Base-by-base conservation (phyloP, 805 yeast genomes). In the Ogataea zsoltii region DNA sequence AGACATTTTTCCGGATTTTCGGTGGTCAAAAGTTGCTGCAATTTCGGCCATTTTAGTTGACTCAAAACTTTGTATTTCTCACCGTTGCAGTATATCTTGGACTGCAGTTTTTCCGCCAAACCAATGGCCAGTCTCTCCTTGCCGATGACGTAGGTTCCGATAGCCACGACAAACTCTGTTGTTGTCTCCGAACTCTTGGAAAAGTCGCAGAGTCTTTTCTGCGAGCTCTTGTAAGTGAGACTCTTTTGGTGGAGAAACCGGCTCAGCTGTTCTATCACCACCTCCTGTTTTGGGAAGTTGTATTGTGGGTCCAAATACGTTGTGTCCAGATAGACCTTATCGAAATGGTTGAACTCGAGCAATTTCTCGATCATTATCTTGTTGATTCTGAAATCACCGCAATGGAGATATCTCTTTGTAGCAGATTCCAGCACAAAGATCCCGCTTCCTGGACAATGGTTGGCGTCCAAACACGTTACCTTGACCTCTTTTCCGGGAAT, bases 381-480 rank as follows among this genome's bases (percentile, higher is more conserved):
- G 51, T 77, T 76, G 10, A 90, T 89, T 46, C 99, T 70, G 58
- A 92, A 94, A 66, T 94, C 99, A 2, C 99, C 99, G 42, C 97
- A 90, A 63, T 94, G 99, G 26, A 94, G 66, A 3, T 75, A 71
- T 33, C 65, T 66, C 14, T 63, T 60, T 0, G 63, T 37, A 0
- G 68, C 62, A 3, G 75, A 65, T 55, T 83, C 84, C 56, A 88
- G 85, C 11, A 90, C 65, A 48, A 91, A 86, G 0, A 94, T 77
- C 0, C 80, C 88, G 2, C 97, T 88, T 2, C 99, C 99, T 1
- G 99, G 99, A 65, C 99, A 94, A 66, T 94, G 99, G 56, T 94
- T 92, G 0, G 98, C 99, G 54, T 88, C 90, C 5, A 85, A 65
- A 11, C 83, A 70, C 0, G 82, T 76, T 0, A 89, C 90, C 29